Evolutionary conservation across 2,329 filamentous ascomycete genomes (phyloP).

Genomic region (Aspergillus sergii): DNA sequence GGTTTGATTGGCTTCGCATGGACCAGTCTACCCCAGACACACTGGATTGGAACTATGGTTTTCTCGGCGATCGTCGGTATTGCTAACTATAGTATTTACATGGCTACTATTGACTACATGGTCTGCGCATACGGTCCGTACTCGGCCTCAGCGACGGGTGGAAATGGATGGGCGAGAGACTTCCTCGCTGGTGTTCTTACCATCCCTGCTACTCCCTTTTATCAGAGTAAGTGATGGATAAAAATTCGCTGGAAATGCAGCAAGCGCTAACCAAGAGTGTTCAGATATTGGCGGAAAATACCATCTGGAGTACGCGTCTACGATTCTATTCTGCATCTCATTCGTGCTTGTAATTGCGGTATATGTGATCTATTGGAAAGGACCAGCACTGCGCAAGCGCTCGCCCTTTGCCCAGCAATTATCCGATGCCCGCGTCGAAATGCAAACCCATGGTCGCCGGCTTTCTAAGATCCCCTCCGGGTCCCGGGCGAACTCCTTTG

Average conservation of each 20-base stretch:
- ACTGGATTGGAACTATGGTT: constrained; percentile 65
- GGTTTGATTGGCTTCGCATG: constrained; percentile 66
- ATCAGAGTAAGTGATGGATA: constrained; percentile 35
- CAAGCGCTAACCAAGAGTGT: constrained; percentile 1
- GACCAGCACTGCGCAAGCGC: constrained; percentile 59
- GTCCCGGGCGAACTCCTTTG: constrained; percentile 42
- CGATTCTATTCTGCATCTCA: constrained; percentile 62
- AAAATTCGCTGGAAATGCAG: background rate
- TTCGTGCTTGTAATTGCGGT: constrained; percentile 64
- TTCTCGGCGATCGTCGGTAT: constrained; percentile 64
- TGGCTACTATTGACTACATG: constrained; percentile 70
- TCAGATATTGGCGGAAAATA: constrained; percentile 58
- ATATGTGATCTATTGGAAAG: constrained; percentile 68
- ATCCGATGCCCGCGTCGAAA: constrained; percentile 46
- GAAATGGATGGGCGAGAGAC: constrained; percentile 68
- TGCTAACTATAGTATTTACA: constrained; percentile 66
- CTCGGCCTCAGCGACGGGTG: constrained; percentile 67
- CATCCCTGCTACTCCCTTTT: constrained; percentile 59
- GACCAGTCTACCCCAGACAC: constrained; percentile 57
- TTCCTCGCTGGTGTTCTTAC: constrained; percentile 67
- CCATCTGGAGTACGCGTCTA: constrained; percentile 62
- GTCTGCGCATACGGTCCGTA: constrained; percentile 68
- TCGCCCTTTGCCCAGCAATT: constrained; percentile 69
- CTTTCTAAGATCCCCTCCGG: constrained; percentile 37
- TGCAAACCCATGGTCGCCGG: constrained; percentile 33